Evolutionary conservation across 1,284 basidiomycete genomes (phyloP).

Genomic region (Earliella scabrosa): DNA sequence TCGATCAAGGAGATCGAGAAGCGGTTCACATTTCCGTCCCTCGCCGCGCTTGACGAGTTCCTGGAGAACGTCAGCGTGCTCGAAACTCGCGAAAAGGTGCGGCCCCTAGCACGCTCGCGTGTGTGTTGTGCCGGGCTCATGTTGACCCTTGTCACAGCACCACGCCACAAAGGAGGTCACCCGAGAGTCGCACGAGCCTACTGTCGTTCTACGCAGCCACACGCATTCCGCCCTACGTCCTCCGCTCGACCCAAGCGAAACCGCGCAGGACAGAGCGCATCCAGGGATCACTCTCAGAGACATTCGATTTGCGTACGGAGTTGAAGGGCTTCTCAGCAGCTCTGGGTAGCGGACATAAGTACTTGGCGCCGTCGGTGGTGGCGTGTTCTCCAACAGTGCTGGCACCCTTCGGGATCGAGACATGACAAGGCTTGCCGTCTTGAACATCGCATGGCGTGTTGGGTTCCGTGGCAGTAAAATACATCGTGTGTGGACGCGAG

Average conservation of each 20-base stretch:
- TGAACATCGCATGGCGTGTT: too few relatives aligned
- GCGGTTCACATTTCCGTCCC: conserved; percentile 32
- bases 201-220: conserved; percentile 17
- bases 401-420: too few relatives aligned
- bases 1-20: conserved; percentile 25
- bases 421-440: too few relatives aligned
- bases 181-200: neutral
- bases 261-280: conserved; percentile 18
- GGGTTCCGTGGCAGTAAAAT: too few relatives aligned
- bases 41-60: conserved; percentile 32
- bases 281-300: conserved; percentile 58
- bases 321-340: conserved; percentile 12
- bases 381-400: neutral
- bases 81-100: conserved; percentile 36
- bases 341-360: neutral
- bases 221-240: conserved; percentile 36
- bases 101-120: neutral
- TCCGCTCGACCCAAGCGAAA: neutral
- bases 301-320: conserved; percentile 48
- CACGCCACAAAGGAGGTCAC: conserved; percentile 10
- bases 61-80: conserved; percentile 31
- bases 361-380: neutral
- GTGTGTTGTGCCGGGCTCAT: too few relatives aligned
- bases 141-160: conserved; percentile 7
- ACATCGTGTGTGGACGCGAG: too few relatives aligned